Evolutionary conservation across 805 yeast genomes (phyloP), one percentile per base, ranked within the genome.

Genomic region (Jamesozyma hellenica): DNA sequence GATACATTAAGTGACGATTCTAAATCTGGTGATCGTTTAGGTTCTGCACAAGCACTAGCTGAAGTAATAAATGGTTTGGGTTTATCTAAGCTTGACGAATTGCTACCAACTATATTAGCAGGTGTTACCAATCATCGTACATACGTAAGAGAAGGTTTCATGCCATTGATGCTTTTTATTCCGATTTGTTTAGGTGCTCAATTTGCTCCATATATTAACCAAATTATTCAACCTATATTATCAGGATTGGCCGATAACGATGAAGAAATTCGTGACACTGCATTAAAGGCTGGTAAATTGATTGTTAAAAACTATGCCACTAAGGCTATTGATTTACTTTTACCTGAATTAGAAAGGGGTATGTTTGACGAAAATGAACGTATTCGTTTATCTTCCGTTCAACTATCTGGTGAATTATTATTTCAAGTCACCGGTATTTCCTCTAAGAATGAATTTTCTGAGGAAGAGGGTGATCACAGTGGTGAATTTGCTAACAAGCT

Each of bases 11-110:
- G 78, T 52, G 96, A 88, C 56, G 86, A 80, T 45, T 45, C 70
- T 13, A 80, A 77, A 53, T 74, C 86, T 8, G 96, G 96, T 44
- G 97, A 92, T 57, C 77, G 96, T 48, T 72, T 92, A 43, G 99
- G 99, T 42, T 82, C 95, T 38, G 98, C 97, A 0, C 98, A 92
- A 67, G 97, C 95, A 2, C 72, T 92, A 41, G 76, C 96, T 14
- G 99, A 92, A 64, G 95, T 92, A 46, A 74, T 87, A 40, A 79
- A 85, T 52, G 98, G 98, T 47, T 72, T 92, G 39, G 98, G 99
- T 51, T 63, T 86, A 35, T 63, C 76, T 46, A 87, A 87, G 53
- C 71, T 92, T 56, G 98, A 92, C 50, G 96, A 87, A 55, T 63
- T 88, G 54, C 65, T 92, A 43, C 98, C 99, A 28, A 61, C 69